Conservation (phyloP, 2,329 filamentous ascomycete species). For the Cordyceps militaris region DNA sequence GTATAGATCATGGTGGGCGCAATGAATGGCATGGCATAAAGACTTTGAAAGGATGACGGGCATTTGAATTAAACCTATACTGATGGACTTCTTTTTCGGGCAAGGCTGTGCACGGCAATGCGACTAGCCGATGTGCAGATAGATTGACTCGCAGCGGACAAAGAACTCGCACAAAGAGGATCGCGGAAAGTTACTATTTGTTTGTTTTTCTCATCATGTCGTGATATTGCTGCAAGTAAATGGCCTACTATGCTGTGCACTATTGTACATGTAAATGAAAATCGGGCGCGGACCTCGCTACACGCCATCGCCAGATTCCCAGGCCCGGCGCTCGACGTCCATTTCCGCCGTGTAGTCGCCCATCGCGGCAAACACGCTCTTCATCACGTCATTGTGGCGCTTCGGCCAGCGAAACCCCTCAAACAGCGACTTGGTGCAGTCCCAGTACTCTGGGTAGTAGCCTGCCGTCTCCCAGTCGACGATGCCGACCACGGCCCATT, state of each 20-base stretch:
- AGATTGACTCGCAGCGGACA: too few relatives aligned
- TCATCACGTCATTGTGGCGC: constrained; percentile 15
- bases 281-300: neutral
- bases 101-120: too few relatives aligned
- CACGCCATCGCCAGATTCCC: constrained; percentile 15
- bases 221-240: neutral
- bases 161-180: too few relatives aligned
- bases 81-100: too few relatives aligned
- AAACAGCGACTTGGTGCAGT: constrained; percentile 26
- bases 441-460: constrained; percentile 39
- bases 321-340: constrained; percentile 18
- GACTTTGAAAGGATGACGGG: neutral
- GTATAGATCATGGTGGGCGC: neutral
- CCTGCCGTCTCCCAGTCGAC: constrained; percentile 42
- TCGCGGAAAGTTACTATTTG: too few relatives aligned
- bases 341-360: constrained; percentile 19
- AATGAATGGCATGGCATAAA: neutral
- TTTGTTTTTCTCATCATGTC: neutral
- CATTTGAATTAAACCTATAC: too few relatives aligned
- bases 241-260: too few relatives aligned
- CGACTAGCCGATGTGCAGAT: too few relatives aligned
- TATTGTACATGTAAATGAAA: neutral
- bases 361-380: constrained; percentile 17
- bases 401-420: constrained; percentile 17
- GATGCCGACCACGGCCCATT: constrained; percentile 28